Conservation (phyloP, 495 filamentous ascomycete genomes). For the Tuber brumale region DNA sequence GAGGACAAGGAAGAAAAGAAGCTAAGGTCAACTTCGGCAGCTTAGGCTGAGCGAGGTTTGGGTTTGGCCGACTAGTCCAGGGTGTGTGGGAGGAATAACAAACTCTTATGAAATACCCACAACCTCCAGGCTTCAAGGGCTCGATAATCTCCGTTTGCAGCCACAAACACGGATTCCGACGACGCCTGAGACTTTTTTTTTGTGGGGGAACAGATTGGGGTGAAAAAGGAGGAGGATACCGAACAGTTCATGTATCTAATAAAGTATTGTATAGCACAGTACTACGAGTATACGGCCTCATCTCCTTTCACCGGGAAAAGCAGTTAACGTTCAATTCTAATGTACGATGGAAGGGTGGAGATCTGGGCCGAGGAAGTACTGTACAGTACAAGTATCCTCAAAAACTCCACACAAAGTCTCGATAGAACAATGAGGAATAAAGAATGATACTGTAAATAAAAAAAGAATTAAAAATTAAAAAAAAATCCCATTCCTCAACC, state of each 20-base stretch:
- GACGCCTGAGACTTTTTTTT: conserved; percentile 16
- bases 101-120: background rate
- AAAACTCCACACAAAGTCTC: background rate
- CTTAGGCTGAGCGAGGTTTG: background rate
- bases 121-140: conserved; percentile 11
- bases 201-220: conserved; percentile 4
- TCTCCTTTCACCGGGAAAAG: background rate
- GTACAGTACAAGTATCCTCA: background rate
- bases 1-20: background rate
- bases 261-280: too few relatives aligned
- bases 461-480: background rate
- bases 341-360: background rate
- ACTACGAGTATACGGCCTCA: too few relatives aligned
- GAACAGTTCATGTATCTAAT: too few relatives aligned
- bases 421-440: background rate
- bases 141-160: conserved; percentile 34
- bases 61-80: background rate
- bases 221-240: conserved; percentile 6
- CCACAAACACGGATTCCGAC: conserved; percentile 30
- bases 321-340: background rate
- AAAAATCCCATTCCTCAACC: background rate
- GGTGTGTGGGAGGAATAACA: background rate
- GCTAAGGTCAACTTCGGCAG: background rate
- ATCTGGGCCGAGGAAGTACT: background rate
- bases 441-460: background rate